Percentiles rank a stretch among this genome's conserved stretches.
Evolutionary conservation across 176 grass and related monocot genomes (phyloP).

Genomic region (Ensete glaucum): DNA sequence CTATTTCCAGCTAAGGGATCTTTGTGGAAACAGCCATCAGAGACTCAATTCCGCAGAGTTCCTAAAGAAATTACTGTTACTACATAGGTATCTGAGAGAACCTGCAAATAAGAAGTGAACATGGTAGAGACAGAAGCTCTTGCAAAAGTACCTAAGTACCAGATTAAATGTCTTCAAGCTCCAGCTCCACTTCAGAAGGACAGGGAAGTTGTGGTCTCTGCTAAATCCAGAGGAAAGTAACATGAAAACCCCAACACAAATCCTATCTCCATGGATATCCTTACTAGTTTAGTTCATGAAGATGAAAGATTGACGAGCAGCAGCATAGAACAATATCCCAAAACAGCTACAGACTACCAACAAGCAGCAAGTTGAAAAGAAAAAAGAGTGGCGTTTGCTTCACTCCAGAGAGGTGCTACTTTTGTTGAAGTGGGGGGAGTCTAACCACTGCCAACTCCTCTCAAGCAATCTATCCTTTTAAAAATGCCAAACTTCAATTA

Average conservation of each 20-base stretch:
- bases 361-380: not conserved
- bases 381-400: not conserved
- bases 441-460: slow-evolving; percentile 34
- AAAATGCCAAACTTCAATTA: not conserved
- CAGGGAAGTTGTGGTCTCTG: too few species aligned
- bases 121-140: slow-evolving; percentile 21
- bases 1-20: slow-evolving; percentile 28
- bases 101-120: not conserved
- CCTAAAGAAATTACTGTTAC: not conserved
- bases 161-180: slow-evolving; percentile 12
- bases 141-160: slow-evolving; percentile 47
- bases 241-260: slow-evolving; percentile 22
- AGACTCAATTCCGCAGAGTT: slow-evolving; percentile 30
- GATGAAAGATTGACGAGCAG: too few species aligned
- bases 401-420: slow-evolving; percentile 30
- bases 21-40: slow-evolving; percentile 42
- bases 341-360: slow-evolving; percentile 36
- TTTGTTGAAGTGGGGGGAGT: slow-evolving; percentile 35
- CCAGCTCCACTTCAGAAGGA: not conserved
- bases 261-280: not conserved
- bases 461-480: slow-evolving; percentile 13
- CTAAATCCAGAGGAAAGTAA: too few species aligned
- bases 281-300: not conserved
- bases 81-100: not conserved
- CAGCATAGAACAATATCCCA: slow-evolving; percentile 11